Evolutionary conservation across 306 rosid genomes (phyloP).

Genomic region (Datisca glomerata): DNA sequence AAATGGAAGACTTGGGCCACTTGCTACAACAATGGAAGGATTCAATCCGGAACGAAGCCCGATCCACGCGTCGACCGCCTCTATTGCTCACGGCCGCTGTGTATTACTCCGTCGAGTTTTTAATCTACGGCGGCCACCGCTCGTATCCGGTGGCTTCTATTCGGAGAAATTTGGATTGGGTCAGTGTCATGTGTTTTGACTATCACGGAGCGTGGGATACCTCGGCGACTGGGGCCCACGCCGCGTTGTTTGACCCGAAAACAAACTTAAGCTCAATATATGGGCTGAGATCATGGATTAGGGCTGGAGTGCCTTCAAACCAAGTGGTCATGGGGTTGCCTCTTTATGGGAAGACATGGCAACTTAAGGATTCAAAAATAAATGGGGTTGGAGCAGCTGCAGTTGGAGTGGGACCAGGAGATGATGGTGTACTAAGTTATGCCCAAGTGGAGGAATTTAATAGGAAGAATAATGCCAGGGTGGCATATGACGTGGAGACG

Average conservation of each 20-base stretch:
- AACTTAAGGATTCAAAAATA: slow-evolving; percentile 22
- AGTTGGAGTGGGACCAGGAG: slow-evolving; percentile 42
- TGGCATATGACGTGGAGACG: slow-evolving; percentile 25
- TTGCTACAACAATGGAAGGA: too few relatives aligned
- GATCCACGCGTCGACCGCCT: too few relatives aligned
- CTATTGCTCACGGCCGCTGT: too few relatives aligned
- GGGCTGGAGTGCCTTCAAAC: slow-evolving; percentile 18
- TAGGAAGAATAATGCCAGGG: not conserved
- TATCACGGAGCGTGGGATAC: too few relatives aligned
- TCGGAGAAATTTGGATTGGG: too few relatives aligned
- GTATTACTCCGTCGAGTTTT: too few relatives aligned
- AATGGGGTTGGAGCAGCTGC: slow-evolving; percentile 30
- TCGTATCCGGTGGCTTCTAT: too few relatives aligned
- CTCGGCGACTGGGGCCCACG: slow-evolving; percentile 26
- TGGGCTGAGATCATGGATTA: slow-evolving; percentile 60
- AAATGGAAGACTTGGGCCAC: too few relatives aligned
- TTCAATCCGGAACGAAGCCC: too few relatives aligned
- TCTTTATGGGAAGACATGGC: slow-evolving; percentile 52
- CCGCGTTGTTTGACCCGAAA: slow-evolving; percentile 37
- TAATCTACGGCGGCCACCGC: too few relatives aligned
- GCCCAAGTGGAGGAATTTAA: slow-evolving; percentile 14
- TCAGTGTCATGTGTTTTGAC: too few relatives aligned
- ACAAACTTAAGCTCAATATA: slow-evolving; percentile 16
- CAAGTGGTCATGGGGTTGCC: slow-evolving; percentile 61
- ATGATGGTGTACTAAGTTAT: slow-evolving; percentile 18